Base-by-base conservation (phyloP, 345 rosid genomes). In the Firmiana major region DNA sequence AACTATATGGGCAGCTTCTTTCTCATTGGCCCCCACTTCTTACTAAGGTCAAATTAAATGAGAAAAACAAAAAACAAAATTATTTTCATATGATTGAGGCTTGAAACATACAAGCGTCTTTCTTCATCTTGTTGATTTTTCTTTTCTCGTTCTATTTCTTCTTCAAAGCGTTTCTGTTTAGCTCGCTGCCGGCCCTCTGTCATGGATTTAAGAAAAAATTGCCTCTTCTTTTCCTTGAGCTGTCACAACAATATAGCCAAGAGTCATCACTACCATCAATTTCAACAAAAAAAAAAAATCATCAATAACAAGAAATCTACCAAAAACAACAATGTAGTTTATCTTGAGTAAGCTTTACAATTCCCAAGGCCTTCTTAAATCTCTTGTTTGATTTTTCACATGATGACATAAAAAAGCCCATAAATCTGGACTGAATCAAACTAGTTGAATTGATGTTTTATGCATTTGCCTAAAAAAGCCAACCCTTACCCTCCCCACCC, bases 141-240 rank as follows among this genome's bases (percentile, higher is more conserved):
- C 83, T 86, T 89, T 83, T 91, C 99, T 79, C 89, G 89, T 82
- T 93, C 90, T 28, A 89, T 73, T 82, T 86, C 98, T 83, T 90
- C 94, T 74, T 95, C 99, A 11, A 81, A 73, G 45, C 97, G 96
- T 83, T 87, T 95, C 77, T 95, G 99, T 79, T 90, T 95, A 75
- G 99, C 99, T 80, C 93, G 90, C 81, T 83, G 94, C 73, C 97
- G 87, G 38, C 97, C 99, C 82, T 93, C 96, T 58, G 91, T 85
- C 43, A 93, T 93, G 60, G 97, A 87, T 88, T 93, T 93, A 62
- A 95, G 95, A 84, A 95, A 95, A 64, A 90, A 2, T 84, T 91
- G 98, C 77, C 88, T 87, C 78, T 66, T 91, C 87, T 95, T 95
- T 76, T 95, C 99, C 84, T 92, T 95, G 34, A 93, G 76, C 99